Base-by-base conservation (phyloP, 768 basidiomycete species). In the Suillus clintonianus region DNA sequence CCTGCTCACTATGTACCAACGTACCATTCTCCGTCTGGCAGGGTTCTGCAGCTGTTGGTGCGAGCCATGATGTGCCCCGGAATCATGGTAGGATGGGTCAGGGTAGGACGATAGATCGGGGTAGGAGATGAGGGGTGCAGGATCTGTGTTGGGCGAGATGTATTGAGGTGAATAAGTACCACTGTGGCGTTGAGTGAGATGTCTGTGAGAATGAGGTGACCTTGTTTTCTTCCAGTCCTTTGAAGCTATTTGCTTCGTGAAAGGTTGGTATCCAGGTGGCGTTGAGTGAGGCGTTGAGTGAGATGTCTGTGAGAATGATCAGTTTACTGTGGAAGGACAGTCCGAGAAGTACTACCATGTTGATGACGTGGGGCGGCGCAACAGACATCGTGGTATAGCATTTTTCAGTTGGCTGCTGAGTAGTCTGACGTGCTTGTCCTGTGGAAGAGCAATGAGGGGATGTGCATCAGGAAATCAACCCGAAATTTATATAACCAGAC, bases 191-290 rank as follows among this genome's bases (percentile, higher is more conserved):
- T n/a, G n/a, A n/a, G n/a, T n/a, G n/a, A n/a, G n/a, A n/a, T n/a
- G n/a, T n/a, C n/a, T n/a, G n/a, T n/a, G n/a, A n/a, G n/a, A n/a
- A n/a, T n/a, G n/a, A n/a, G 89, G 90, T n/a, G 83, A 82, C 27
- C 91, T 91, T 0, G 84, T 84, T 69, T 85, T 91, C 22, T 84
- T 83, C 77, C 91, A 93, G 72, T 92, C 87, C 71, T 86, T 83
- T 1, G 91, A 90, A 6, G 90, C 88, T 66, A 92, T 89, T 66
- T 92, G 90, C 64, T 89, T 82, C 67, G 85, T 86, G 87, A 87
- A 92, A 62, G 84, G 83, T 59, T 82, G 78, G 70, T 92, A 92
- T 4, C 91, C 91, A 19, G 90, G 90, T n/a, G n/a, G n/a, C n/a
- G n/a, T n/a, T n/a, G n/a, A n/a, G n/a, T n/a, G n/a, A n/a, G n/a